A percentile compares a stretch with the other conserved stretches of the same genome.
phyloP scores from a whole-genome alignment of 1,139 yeast species.

The Pichia sp. region DNA sequence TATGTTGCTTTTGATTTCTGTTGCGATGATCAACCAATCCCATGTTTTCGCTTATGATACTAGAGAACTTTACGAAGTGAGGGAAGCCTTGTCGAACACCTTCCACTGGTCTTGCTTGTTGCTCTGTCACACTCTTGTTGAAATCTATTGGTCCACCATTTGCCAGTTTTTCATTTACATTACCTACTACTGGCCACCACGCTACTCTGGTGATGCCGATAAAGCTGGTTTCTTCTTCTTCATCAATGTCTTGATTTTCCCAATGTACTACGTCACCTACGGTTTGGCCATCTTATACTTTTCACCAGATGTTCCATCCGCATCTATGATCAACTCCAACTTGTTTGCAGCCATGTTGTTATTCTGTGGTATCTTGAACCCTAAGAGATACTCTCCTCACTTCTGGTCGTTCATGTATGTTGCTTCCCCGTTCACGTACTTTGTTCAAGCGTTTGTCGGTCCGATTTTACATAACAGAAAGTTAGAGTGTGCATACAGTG shows the following conservation, averaged over 20 bases:
- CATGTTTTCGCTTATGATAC: slow-evolving; percentile 47
- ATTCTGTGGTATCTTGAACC: slow-evolving; percentile 59
- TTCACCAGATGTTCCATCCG: slow-evolving; percentile 56
- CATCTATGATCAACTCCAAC: slow-evolving; percentile 46
- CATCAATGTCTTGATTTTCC: slow-evolving; percentile 45
- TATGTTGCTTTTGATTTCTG: slow-evolving; percentile 40
- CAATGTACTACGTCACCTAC: slow-evolving; percentile 43
- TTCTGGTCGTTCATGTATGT: slow-evolving; percentile 49
- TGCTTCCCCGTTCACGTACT: slow-evolving; percentile 60
- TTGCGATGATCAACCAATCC: slow-evolving; percentile 49
- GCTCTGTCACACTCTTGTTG: slow-evolving; percentile 42
- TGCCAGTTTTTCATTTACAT: slow-evolving; percentile 47
- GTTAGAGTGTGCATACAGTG: slow-evolving; percentile 45
- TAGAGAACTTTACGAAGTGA: slow-evolving; percentile 50
- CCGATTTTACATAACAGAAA: slow-evolving; percentile 45
- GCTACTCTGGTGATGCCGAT: slow-evolving; percentile 34
- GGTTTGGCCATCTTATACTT: slow-evolving; percentile 46
- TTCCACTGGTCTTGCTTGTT: slow-evolving; percentile 57
- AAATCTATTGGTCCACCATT: slow-evolving; percentile 47
- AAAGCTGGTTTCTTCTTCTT: slow-evolving; percentile 48
- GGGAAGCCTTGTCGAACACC: slow-evolving; percentile 58
- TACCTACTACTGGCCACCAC: slow-evolving; percentile 50
- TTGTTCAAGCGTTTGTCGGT: slow-evolving; percentile 45
- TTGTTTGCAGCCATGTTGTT: slow-evolving; percentile 45
- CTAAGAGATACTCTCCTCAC: slow-evolving; percentile 46